Evolutionary conservation across 2,329 filamentous ascomycete species (phyloP).

Genomic region (Amauroascus verrucosus): DNA sequence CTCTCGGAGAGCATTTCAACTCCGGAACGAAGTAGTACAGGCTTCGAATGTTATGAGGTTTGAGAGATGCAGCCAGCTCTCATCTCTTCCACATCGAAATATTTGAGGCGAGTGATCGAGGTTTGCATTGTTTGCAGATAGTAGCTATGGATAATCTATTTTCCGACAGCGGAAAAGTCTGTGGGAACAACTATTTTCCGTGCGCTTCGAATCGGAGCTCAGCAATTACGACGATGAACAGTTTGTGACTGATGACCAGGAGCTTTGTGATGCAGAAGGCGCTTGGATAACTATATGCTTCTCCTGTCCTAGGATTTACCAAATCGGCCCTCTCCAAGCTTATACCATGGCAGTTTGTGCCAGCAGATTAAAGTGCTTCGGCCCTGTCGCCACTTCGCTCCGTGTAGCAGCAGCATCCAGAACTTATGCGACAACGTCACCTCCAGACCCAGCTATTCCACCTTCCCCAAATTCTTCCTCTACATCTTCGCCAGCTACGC

Average conservation of each 20-base stretch:
- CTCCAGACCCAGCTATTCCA: slow-evolving; percentile 26
- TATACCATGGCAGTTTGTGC: slow-evolving; percentile 11
- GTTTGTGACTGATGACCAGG: not conserved
- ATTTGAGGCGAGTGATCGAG: not conserved
- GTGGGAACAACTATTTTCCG: slow-evolving; percentile 7
- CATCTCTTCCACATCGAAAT: not conserved
- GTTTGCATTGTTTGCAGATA: slow-evolving; percentile 9
- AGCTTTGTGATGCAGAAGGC: not conserved
- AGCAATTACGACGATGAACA: not conserved
- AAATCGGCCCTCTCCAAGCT: not conserved
- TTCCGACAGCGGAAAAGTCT: not conserved
- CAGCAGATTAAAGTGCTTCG: slow-evolving; percentile 4
- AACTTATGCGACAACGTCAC: slow-evolving; percentile 33
- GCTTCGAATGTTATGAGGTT: not conserved
- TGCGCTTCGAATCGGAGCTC: slow-evolving; percentile 10
- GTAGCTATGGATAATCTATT: not conserved
- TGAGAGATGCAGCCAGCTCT: not conserved
- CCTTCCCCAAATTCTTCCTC: slow-evolving; percentile 31
- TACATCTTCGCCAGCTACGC: slow-evolving; percentile 45
- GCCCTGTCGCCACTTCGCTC: slow-evolving; percentile 1
- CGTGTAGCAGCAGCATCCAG: slow-evolving; percentile 19
- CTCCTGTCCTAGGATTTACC: not conserved
- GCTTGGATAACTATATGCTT: not conserved
- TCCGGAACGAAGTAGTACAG: not conserved
- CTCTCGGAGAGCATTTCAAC: slow-evolving; percentile 39